phyloP scores from a whole-genome alignment of 768 basidiomycete genomes.

The Pilatotrama ljubarskyi region DNA sequence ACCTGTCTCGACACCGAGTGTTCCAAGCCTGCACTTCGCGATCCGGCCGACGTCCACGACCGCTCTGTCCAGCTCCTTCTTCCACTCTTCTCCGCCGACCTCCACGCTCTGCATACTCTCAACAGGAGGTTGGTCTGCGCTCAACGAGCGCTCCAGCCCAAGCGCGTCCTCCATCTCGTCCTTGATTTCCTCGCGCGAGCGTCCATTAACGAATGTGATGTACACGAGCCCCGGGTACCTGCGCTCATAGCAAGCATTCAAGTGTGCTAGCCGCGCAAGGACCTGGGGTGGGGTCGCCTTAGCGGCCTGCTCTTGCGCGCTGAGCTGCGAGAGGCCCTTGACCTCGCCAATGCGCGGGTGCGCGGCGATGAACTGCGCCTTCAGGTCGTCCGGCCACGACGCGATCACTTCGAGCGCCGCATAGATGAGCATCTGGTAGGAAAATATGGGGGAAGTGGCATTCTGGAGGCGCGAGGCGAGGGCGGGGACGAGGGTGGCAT shows the following conservation, averaged over 20 bases:
- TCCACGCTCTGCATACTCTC: slow-evolving; percentile 41
- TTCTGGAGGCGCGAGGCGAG: slow-evolving; percentile 33
- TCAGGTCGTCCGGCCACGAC: slow-evolving; percentile 51
- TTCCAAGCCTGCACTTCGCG: slow-evolving; percentile 64
- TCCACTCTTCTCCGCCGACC: slow-evolving; percentile 53
- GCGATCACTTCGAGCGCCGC: slow-evolving; percentile 47
- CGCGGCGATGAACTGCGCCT: slow-evolving; percentile 70
- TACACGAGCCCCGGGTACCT: slow-evolving; percentile 77
- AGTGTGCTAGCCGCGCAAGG: slow-evolving; percentile 65
- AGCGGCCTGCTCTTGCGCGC: slow-evolving; percentile 74
- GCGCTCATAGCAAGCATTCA: slow-evolving; percentile 78
- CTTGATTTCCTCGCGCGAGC: slow-evolving; percentile 67
- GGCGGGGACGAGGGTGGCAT: slow-evolving; percentile 52
- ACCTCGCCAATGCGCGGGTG: slow-evolving; percentile 91
- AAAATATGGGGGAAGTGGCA: slow-evolving; percentile 12
- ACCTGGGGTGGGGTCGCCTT: slow-evolving; percentile 71
- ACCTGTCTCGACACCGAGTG: slow-evolving; percentile 39
- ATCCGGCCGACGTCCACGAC: slow-evolving; percentile 73
- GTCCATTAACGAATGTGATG: slow-evolving; percentile 91
- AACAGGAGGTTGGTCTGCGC: slow-evolving; percentile 42
- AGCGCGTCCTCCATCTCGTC: slow-evolving; percentile 79
- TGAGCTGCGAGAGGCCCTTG: slow-evolving; percentile 70
- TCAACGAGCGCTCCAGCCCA: slow-evolving; percentile 49
- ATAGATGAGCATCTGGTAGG: slow-evolving; percentile 61
- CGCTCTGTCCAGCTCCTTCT: slow-evolving; percentile 67